phyloP scores from a whole-genome alignment of 2,329 filamentous ascomycete species.

The Epichloe brachyelytri region DNA sequence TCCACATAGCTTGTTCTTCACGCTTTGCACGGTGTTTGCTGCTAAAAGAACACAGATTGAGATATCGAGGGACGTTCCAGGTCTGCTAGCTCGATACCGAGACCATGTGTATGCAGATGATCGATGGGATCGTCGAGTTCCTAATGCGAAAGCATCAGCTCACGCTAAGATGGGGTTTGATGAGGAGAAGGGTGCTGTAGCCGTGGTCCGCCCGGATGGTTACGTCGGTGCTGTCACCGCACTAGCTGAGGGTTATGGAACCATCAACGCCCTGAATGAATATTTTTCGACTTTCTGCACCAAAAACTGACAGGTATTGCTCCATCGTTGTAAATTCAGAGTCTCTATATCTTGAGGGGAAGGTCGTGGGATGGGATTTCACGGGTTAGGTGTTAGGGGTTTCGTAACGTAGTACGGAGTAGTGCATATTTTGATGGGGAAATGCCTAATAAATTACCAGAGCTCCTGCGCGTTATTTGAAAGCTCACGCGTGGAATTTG shows the following conservation, averaged over 20 bases:
- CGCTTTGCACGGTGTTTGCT: slow-evolving; percentile 64
- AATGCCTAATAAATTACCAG: too few species aligned
- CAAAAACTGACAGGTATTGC: slow-evolving; percentile 27
- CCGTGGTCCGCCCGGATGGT: slow-evolving; percentile 76
- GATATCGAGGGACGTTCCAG: slow-evolving; percentile 57
- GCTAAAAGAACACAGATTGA: slow-evolving; percentile 55
- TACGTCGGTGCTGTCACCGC: slow-evolving; percentile 68
- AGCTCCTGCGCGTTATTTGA: too few species aligned
- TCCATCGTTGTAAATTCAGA: neutral
- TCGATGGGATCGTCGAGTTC: slow-evolving; percentile 56
- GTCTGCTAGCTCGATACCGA: slow-evolving; percentile 58
- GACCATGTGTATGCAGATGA: slow-evolving; percentile 84
- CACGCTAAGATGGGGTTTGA: slow-evolving; percentile 81
- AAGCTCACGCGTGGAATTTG: too few species aligned
- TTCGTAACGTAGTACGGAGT: too few species aligned
- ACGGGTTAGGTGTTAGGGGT: neutral
- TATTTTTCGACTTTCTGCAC: slow-evolving; percentile 68
- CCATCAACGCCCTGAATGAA: slow-evolving; percentile 66
- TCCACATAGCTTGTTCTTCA: slow-evolving; percentile 74
- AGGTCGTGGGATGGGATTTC: neutral
- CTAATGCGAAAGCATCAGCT: slow-evolving; percentile 57
- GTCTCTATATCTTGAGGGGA: neutral
- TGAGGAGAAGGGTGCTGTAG: slow-evolving; percentile 59
- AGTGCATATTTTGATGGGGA: too few species aligned
- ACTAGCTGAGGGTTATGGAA: slow-evolving; percentile 63